Conservation (phyloP, 305 asterid genomes). For the Fraxinus dipetala region DNA sequence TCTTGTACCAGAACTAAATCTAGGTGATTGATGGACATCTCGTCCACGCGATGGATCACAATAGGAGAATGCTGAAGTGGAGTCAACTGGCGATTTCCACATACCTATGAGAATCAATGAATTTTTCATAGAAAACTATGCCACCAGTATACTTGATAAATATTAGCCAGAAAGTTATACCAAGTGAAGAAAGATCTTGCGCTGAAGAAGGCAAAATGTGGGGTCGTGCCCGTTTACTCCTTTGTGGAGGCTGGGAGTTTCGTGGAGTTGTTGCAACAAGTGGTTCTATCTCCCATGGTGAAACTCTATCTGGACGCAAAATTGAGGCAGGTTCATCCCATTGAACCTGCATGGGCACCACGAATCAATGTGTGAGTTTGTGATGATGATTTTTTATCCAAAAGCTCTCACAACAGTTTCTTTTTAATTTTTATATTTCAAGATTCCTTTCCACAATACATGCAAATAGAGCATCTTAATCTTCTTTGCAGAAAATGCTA, state of each 20-base stretch:
- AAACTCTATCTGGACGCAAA: constrained; percentile 74
- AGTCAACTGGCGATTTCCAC: constrained; percentile 64
- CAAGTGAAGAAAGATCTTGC: constrained; percentile 52
- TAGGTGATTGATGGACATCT: constrained; percentile 55
- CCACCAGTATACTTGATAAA: constrained; percentile 1
- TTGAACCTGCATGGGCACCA: constrained; percentile 57
- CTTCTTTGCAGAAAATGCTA: constrained; percentile 4
- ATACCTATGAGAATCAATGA: constrained; percentile 41
- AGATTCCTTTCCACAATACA: constrained; percentile 15
- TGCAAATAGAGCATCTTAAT: neutral
- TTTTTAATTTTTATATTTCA: neutral
- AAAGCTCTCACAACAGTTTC: constrained; percentile 6
- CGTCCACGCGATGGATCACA: constrained; percentile 47
- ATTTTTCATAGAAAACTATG: neutral
- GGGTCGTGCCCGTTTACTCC: constrained; percentile 70
- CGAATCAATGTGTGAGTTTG: constrained; percentile 2
- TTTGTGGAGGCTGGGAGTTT: constrained; percentile 56
- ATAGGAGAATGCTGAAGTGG: constrained; percentile 47
- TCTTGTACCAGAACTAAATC: constrained; percentile 44
- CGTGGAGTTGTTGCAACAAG: constrained; percentile 47
- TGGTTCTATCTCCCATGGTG: constrained; percentile 79
- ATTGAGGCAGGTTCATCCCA: constrained; percentile 89
- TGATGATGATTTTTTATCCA: constrained; percentile 10
- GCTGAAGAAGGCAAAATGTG: constrained; percentile 43
- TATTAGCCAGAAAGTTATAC: constrained; percentile 32